Evolutionary conservation across 2,329 filamentous ascomycete genomes (phyloP).

Genomic region (Phialocephala subalpina): DNA sequence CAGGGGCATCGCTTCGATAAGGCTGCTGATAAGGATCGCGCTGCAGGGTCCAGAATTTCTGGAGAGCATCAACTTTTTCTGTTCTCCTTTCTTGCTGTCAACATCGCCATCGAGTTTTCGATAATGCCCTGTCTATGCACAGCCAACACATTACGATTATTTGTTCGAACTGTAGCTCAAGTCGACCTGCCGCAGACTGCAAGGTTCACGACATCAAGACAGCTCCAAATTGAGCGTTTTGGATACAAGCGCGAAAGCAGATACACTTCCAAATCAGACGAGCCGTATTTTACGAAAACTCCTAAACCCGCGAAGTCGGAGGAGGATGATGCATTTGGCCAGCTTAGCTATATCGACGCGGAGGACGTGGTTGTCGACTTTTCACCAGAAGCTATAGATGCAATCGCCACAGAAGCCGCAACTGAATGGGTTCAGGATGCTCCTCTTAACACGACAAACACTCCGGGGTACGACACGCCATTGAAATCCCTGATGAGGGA

Average conservation of each 20-base stretch:
- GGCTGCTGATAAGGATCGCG: neutral
- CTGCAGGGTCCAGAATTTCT: neutral
- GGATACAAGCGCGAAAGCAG: neutral
- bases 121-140: conserved; percentile 42
- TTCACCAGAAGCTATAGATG: conserved; percentile 47
- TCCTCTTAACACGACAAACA: neutral
- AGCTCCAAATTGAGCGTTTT: conserved; percentile 3
- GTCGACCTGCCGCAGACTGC: conserved; percentile 36
- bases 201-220: conserved; percentile 9
- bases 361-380: conserved; percentile 45
- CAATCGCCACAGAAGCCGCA: conserved; percentile 35
- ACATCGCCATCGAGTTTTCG: conserved; percentile 25
- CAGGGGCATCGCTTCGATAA: conserved; percentile 1
- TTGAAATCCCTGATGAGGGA: conserved; percentile 21
- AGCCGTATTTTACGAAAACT: neutral
- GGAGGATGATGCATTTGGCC: neutral
- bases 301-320: too few species aligned
- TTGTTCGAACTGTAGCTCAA: conserved; percentile 42
- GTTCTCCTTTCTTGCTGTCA: conserved; percentile 27
- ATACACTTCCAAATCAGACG: conserved; percentile 11
- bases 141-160: conserved; percentile 37
- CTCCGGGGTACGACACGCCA: conserved; percentile 18
- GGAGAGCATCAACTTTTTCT: conserved; percentile 17
- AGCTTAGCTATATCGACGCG: conserved; percentile 1
- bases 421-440: neutral